Evolutionary conservation across 179 eudicot species (phyloP).

Genomic region (Silene coronaria): DNA sequence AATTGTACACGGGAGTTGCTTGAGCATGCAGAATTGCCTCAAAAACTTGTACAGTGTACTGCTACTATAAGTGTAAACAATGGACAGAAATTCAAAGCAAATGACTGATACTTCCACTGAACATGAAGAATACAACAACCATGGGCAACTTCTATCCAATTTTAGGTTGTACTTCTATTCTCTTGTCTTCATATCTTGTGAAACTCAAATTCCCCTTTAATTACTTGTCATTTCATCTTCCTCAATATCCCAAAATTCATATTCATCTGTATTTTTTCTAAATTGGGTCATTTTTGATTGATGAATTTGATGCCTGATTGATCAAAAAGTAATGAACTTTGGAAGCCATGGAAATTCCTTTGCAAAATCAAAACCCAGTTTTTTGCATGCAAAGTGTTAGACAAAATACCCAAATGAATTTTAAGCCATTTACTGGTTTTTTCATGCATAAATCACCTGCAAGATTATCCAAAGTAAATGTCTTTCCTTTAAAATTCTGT

Average conservation of each 20-base stretch:
- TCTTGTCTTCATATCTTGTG: background rate
- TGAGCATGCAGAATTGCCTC: background rate
- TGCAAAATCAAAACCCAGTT: background rate
- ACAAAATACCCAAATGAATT: background rate
- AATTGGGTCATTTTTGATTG: no score
- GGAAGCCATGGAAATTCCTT: background rate
- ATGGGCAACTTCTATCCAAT: background rate
- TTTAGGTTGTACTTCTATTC: background rate
- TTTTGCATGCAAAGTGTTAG: background rate
- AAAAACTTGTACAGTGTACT: no score
- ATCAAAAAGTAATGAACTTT: no score
- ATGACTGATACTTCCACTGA: background rate
- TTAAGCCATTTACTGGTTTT: background rate
- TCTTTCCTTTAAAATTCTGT: background rate
- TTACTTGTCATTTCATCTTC: no score
- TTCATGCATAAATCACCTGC: background rate
- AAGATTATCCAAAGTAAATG: background rate
- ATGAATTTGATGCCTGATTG: no score
- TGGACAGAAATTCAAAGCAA: background rate
- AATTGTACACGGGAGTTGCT: background rate
- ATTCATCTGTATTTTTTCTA: no score
- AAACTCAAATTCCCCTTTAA: background rate
- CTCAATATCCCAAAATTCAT: no score
- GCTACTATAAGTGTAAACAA: no score
- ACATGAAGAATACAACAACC: background rate